Conservation (phyloP, 2,329 filamentous ascomycete genomes). For the Calonectria hawksworthii region DNA sequence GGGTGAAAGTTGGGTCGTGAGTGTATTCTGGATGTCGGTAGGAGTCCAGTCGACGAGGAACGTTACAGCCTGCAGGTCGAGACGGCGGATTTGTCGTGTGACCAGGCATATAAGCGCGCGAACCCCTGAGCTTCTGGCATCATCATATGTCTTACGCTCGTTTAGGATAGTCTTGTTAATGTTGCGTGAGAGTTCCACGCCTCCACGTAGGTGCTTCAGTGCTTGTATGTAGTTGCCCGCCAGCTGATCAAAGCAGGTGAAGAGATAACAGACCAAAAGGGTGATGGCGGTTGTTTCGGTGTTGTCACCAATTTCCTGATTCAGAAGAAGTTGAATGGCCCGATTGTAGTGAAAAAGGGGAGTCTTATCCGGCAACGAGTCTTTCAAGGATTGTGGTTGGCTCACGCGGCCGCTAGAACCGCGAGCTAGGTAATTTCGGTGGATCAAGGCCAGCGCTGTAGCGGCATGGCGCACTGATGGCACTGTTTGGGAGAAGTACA, state of each 20-base stretch:
- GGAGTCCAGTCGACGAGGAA: slow-evolving; percentile 54
- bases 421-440: slow-evolving; percentile 44
- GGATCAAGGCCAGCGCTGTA: slow-evolving; percentile 47
- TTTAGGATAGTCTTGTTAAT: slow-evolving; percentile 31
- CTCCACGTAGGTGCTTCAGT: slow-evolving; percentile 52
- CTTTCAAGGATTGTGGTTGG: not conserved
- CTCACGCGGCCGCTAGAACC: not conserved
- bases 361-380: slow-evolving; percentile 34
- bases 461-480: slow-evolving; percentile 53
- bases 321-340: slow-evolving; percentile 49
- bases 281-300: slow-evolving; percentile 48
- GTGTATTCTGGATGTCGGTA: slow-evolving; percentile 41
- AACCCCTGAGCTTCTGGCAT: slow-evolving; percentile 32
- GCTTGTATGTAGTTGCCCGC: slow-evolving; percentile 52
- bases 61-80: slow-evolving; percentile 52
- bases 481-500: slow-evolving; percentile 53
- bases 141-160: slow-evolving; percentile 20
- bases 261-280: slow-evolving; percentile 56
- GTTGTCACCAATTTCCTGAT: slow-evolving; percentile 37
- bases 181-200: slow-evolving; percentile 48
- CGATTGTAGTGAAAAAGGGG: slow-evolving; percentile 47
- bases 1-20: slow-evolving; percentile 27
- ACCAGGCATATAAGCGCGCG: slow-evolving; percentile 46
- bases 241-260: slow-evolving; percentile 55
- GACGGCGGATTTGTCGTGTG: slow-evolving; percentile 52